A percentile compares a stretch with the other conserved stretches of the same genome.
Evolutionary conservation across 2,329 filamentous ascomycete species (phyloP).

Genomic region (Trichophyton benhamiae): DNA sequence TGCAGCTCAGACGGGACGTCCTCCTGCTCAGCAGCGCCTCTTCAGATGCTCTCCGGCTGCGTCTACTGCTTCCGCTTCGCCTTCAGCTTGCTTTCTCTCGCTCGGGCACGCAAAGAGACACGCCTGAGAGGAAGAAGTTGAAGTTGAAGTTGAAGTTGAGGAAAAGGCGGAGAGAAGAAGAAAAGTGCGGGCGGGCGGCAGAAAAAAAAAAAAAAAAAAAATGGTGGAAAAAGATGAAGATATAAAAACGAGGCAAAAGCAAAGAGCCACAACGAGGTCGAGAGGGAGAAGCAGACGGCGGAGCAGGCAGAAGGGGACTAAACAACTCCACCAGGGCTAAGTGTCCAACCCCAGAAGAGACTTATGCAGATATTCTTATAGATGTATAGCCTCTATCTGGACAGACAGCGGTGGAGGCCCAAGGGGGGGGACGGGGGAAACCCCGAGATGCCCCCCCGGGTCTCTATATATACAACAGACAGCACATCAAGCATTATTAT

Average conservation of each 20-base stretch:
- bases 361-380: background rate
- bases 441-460: background rate
- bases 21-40: background rate
- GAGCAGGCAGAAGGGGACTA: background rate
- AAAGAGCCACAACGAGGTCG: too few species aligned
- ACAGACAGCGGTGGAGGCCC: background rate
- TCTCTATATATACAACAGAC: background rate
- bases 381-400: background rate
- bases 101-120: background rate
- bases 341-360: background rate
- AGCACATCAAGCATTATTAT: background rate
- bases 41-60: background rate
- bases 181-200: background rate
- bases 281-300: background rate
- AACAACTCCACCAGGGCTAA: background rate
- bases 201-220: conserved; percentile 1
- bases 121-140: background rate
- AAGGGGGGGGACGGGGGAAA: background rate
- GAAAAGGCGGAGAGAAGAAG: conserved; percentile 6
- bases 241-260: background rate
- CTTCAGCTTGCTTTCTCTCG: background rate
- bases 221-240: background rate
- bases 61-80: background rate
- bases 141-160: background rate
- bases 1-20: background rate